Percentiles rank a stretch among this genome's conserved stretches.
Evolutionary conservation across 2,329 filamentous ascomycete species (phyloP).

Genomic region (Botrytis medusae): DNA sequence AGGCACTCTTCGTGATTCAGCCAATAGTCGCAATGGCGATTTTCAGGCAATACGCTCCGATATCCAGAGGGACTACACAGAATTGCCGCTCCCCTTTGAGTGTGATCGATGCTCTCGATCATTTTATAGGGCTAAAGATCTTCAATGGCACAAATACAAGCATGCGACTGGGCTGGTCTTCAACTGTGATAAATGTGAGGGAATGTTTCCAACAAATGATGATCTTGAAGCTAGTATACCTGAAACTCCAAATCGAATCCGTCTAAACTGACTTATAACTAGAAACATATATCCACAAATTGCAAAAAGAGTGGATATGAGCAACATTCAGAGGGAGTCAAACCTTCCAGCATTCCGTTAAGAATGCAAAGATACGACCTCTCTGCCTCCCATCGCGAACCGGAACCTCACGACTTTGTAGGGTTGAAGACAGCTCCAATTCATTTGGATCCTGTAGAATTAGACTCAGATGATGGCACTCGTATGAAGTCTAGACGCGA

Average conservation of each 20-base stretch:
- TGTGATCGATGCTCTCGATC: not conserved
- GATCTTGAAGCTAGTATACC: slow-evolving; percentile 7
- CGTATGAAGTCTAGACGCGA: not conserved
- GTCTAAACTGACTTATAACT: not conserved
- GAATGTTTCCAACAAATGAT: slow-evolving; percentile 8
- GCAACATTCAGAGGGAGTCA: not conserved
- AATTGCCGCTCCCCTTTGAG: not conserved
- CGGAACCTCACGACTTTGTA: not conserved
- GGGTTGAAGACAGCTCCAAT: not conserved
- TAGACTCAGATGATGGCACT: not conserved
- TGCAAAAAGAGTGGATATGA: not conserved
- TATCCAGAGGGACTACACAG: not conserved
- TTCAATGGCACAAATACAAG: slow-evolving; percentile 8
- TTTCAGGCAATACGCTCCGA: not conserved
- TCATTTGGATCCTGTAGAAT: not conserved
- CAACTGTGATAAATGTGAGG: slow-evolving; percentile 2
- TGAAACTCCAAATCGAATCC: not conserved
- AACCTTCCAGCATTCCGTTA: not conserved
- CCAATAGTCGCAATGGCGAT: not conserved
- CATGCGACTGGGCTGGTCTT: not conserved
- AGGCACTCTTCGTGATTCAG: not conserved
- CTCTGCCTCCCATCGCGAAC: not conserved
- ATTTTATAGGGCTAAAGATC: not conserved
- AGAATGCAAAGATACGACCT: not conserved
- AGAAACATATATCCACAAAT: not conserved